Percentiles rank a stretch among this genome's conserved stretches.
Conservation (phyloP, 1,284 basidiomycete species). For the Ceratobasidium theobromae region DNA sequence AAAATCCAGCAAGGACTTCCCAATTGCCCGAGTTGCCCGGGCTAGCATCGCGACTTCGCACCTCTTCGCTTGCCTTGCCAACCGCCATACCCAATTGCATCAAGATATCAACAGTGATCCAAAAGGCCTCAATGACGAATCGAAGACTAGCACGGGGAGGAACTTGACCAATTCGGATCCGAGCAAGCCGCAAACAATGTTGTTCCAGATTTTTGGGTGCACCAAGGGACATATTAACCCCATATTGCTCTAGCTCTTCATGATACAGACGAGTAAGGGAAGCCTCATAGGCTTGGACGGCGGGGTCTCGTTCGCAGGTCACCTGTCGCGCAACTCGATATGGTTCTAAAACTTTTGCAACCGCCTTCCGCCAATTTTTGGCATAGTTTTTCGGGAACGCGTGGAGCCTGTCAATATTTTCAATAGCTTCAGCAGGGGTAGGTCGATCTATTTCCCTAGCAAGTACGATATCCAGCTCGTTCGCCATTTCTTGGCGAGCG, state of each 20-base stretch:
- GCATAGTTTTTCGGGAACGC: background rate
- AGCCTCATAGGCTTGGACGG: constrained; percentile 56
- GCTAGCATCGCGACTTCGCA: background rate
- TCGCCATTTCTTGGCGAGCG: background rate
- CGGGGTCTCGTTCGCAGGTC: constrained; percentile 50
- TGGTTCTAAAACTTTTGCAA: constrained; percentile 42
- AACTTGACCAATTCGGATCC: constrained; percentile 53
- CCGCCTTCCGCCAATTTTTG: constrained; percentile 45
- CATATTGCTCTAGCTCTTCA: constrained; percentile 46
- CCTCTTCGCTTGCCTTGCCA: background rate
- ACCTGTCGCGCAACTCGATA: constrained; percentile 48
- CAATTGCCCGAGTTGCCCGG: background rate
- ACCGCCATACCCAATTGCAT: background rate
- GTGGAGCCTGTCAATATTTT: background rate
- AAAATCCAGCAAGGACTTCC: constrained; percentile 45
- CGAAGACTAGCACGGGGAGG: constrained; percentile 58
- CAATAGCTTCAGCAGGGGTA: background rate
- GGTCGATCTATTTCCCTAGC: background rate
- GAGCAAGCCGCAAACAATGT: constrained; percentile 52
- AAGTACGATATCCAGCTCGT: background rate
- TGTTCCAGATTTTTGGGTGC: constrained; percentile 44
- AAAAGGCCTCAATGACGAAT: constrained; percentile 57
- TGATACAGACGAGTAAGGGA: constrained; percentile 54
- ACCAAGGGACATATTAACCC: background rate
- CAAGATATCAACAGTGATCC: constrained; percentile 49